Evolutionary conservation across 176 grass and related monocot genomes (phyloP).

Genomic region (Cenchrus purpureus): DNA sequence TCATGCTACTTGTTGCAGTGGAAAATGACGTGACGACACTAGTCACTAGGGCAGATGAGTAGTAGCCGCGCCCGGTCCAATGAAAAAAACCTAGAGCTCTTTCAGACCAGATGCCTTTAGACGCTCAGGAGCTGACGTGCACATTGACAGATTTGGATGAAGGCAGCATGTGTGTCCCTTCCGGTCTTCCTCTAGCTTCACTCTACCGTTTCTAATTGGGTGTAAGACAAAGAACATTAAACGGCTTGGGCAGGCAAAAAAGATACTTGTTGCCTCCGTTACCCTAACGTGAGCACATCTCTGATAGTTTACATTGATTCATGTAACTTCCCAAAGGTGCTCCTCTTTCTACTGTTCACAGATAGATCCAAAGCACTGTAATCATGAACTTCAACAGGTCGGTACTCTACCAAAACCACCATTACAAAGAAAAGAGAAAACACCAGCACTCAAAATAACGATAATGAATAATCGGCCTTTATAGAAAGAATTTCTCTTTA

Average conservation of each 20-base stretch:
- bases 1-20: too few relatives aligned
- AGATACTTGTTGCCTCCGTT: slow-evolving; percentile 26
- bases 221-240: too few relatives aligned
- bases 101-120: too few relatives aligned
- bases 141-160: too few relatives aligned
- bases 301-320: not conserved
- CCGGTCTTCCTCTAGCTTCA: too few relatives aligned
- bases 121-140: too few relatives aligned
- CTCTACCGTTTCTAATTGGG: too few relatives aligned
- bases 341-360: slow-evolving; percentile 1
- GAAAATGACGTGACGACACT: too few relatives aligned
- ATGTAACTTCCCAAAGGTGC: not conserved
- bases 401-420: not conserved
- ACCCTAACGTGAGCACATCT: slow-evolving; percentile 18
- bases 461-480: not conserved
- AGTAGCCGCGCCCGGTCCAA: too few relatives aligned
- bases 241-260: not conserved
- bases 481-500: not conserved
- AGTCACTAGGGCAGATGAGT: too few relatives aligned
- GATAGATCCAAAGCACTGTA: not conserved
- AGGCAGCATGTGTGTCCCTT: too few relatives aligned
- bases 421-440: not conserved
- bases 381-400: not conserved
- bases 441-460: not conserved
- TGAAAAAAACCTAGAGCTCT: too few relatives aligned